phyloP scores from a whole-genome alignment of 208 protist species.

The Kentomonas sorsogonicus region DNA sequence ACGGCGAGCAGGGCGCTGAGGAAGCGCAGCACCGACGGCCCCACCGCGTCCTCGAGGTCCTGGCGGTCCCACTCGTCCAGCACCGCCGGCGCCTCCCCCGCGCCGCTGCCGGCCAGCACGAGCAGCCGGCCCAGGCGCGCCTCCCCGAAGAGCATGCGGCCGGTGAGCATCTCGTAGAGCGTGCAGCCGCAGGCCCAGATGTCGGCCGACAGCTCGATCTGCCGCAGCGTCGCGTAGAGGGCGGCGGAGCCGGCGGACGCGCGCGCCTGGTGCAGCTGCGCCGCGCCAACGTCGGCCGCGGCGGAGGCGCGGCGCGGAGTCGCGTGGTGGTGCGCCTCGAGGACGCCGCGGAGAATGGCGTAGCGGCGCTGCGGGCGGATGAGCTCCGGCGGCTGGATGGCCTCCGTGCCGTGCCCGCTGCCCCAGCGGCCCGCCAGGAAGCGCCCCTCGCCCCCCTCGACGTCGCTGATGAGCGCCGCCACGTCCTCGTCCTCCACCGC shows the following conservation, averaged over 20 bases:
- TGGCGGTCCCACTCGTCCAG: constrained; percentile 45
- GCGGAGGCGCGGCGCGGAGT: not conserved
- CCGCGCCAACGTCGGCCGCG: constrained; percentile 1
- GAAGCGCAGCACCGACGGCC: constrained; percentile 44
- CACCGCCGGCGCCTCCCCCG: constrained; percentile 15
- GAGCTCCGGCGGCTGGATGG: constrained; percentile 74
- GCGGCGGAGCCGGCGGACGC: constrained; percentile 13
- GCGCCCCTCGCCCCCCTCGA: constrained; percentile 38
- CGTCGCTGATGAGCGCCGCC: constrained; percentile 28
- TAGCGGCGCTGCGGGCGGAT: constrained; percentile 53
- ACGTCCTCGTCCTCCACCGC: constrained; percentile 54
- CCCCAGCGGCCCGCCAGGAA: constrained; percentile 56
- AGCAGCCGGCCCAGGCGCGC: constrained; percentile 49
- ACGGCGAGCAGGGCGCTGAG: constrained; percentile 44
- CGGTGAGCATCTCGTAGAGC: constrained; percentile 80
- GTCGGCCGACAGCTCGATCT: constrained; percentile 63
- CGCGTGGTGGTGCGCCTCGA: not conserved
- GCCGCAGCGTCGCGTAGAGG: constrained; percentile 24
- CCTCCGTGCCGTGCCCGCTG: constrained; percentile 60
- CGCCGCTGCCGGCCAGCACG: constrained; percentile 19
- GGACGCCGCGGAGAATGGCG: constrained; percentile 28
- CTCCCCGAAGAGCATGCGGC: constrained; percentile 75
- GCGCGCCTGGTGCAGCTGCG: constrained; percentile 8
- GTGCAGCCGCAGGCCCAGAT: constrained; percentile 82
- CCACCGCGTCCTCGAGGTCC: constrained; percentile 37